phyloP scores from a whole-genome alignment of 257 asterid species.

The Linderniella brevidens region DNA sequence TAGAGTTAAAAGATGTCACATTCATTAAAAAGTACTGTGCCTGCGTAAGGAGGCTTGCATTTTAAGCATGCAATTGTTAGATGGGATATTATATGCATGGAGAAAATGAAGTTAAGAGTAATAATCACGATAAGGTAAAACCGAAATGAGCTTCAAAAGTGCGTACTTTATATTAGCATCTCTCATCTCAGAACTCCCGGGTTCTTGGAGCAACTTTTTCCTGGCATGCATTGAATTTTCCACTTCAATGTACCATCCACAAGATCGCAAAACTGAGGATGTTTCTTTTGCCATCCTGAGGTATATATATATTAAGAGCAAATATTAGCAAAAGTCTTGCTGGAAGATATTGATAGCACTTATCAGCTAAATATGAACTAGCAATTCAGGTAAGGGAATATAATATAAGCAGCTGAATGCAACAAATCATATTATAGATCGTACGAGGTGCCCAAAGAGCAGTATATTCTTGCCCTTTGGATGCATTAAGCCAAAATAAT shows the following conservation, averaged over 20 bases:
- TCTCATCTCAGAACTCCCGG: constrained; percentile 16
- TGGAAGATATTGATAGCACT: not conserved
- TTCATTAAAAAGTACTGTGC: too few species aligned
- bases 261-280: constrained; percentile 37
- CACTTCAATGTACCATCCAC: constrained; percentile 84
- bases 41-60: too few species aligned
- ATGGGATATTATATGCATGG: not conserved
- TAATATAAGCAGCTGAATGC: too few species aligned
- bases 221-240: constrained; percentile 42
- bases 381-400: too few species aligned
- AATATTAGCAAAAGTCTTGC: not conserved
- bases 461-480: not conserved
- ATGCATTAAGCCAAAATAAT: not conserved
- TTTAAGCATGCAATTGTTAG: too few species aligned
- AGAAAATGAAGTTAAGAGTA: not conserved
- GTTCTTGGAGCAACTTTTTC: constrained; percentile 42
- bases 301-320: not conserved
- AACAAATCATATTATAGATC: too few species aligned
- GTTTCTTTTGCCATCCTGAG: constrained; percentile 75
- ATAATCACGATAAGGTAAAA: not conserved
- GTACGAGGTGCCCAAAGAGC: not conserved
- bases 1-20: too few species aligned
- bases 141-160: constrained; percentile 9
- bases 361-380: not conserved
- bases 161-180: constrained; percentile 52